Evolutionary conservation across 345 rosid genomes (phyloP), one percentile per base, ranked within the genome.

Genomic region (Clausena lansium): DNA sequence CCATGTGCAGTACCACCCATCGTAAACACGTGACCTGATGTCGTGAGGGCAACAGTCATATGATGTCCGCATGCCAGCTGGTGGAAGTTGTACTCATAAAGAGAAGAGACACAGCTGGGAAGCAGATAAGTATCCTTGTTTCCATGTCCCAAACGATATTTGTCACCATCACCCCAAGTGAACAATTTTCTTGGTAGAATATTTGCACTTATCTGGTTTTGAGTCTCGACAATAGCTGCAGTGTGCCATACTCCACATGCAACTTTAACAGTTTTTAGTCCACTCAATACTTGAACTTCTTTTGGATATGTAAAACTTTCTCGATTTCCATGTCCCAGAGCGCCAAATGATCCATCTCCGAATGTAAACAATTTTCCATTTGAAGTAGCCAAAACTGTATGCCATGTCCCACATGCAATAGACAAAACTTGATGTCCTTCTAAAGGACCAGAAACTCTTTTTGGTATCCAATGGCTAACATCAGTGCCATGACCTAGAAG

Each of bases 191-290:
- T 88, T 0, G 97, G 88, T 36, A 90, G 80, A 55, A 78, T 38
- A 73, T 67, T 88, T 27, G 84, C 52, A 65, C 98, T 93, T 1
- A 88, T 30, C 36, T 92, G 99, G 64, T 80, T 78, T 81, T 82
- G 84, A 36, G 92, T 92, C 81, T 96, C 97, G n/a, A 96, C 97
- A 35, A 96, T 94, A 33, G 99, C 97, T 50, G 94, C 97, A 2
- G 98, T 94, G 76, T 96, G 99, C 98, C 99, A 96, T 61, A 94
- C 88, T 4, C 98, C 97, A 73, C 99, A 92, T 19, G 99, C 97
- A 70, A 96, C 97, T 86, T 92, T 92, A 36, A 90, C 54, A 35
- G 97, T 89, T 89, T 86, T 96, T 28, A 90, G 84, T 70, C 97
- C 97, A 79, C 39, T 88, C 74, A 91, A 83, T 38, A 76, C 72